These are phyloP conservation scores for Anthracocystis setariae DNA, from an alignment of 1,284 basidiomycete species.

Conservation along the genomic window DNA sequence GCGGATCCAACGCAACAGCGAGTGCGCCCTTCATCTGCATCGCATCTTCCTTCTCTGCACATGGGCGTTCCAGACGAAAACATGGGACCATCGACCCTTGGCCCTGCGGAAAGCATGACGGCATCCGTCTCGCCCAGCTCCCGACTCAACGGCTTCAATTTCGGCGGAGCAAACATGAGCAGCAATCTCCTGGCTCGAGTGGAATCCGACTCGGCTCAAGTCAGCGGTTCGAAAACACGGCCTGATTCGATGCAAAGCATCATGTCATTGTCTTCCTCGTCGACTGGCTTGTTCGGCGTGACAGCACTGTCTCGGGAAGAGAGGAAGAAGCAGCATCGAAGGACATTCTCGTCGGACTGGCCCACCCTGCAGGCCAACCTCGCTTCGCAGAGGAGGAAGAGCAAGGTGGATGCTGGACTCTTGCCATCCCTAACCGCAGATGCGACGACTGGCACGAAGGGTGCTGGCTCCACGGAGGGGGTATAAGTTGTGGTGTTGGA, in stretches of 20 bases:
- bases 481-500: too few relatives aligned
- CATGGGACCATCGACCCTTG: conserved; percentile 9
- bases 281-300: conserved; percentile 40
- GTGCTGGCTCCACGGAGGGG: too few relatives aligned
- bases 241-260: conserved; percentile 43
- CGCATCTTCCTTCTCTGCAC: neutral
- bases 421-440: conserved; percentile 1
- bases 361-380: conserved; percentile 39
- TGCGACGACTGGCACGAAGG: neutral
- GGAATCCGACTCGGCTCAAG: conserved; percentile 5
- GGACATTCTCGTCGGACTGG: conserved; percentile 53
- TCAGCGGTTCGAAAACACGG: conserved; percentile 8
- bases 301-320: conserved; percentile 39
- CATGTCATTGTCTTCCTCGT: conserved; percentile 26
- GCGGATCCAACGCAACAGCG: conserved; percentile 2
- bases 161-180: conserved; percentile 16
- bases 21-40: conserved; percentile 14
- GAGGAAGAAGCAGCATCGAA: conserved; percentile 48
- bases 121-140: conserved; percentile 28
- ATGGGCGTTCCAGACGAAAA: neutral
- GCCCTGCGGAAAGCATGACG: conserved; percentile 25
- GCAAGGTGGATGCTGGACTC: conserved; percentile 16
- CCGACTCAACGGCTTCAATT: conserved; percentile 23
- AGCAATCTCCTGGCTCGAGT: conserved; percentile 17
- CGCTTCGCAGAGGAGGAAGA: conserved; percentile 22